Evolutionary conservation across 306 rosid genomes (phyloP), one percentile per base, ranked within the genome.

Genomic region (Citrullus mucosospermus): DNA sequence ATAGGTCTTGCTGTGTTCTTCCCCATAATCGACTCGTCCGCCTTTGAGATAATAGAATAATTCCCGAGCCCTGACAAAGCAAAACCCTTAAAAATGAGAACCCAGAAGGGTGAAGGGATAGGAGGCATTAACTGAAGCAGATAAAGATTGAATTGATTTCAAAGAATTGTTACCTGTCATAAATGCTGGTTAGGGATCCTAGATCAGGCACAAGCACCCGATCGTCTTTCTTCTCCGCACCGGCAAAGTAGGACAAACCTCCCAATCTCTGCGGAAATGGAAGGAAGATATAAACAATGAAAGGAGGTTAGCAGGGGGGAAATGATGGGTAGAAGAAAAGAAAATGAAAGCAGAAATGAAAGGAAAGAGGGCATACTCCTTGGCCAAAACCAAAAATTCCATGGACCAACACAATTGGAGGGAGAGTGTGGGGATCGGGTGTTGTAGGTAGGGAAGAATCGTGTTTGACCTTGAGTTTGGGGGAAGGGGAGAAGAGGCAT

Each of bases 321-420:
- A 22, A 66, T 6, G 75, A 48, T 48, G 14, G 51, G 51, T 0
- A 13, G 13, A 66, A 43, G 3, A 56, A 76, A 7, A 8, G 22
- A 71, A 74, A 53, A 59, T 65, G 32, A 41, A 39, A 13, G 67
- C 18, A 32, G 61, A 82, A 41, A 76, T 6, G 18, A 13, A 55
- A 62, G 5, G 28, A 82, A 57, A 32, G 54, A 38, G 0, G 8
- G 41, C 65, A 5, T 84, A 96, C 99, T 87, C 98, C 99, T 88
- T 96, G 89, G 69, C 99, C 99, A 81, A 96, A 96, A 53, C 99
- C 99, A 81, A 96, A 96, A 73, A 96, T 96, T 57, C 99, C 99
- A 83, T 96, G 99, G 32, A 92, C 96, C 39, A 96, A 81, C 2
- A 96, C 98, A 81, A 96, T 96, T 5, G 99, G 99, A 81, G 99